phyloP scores from a whole-genome alignment of 208 protist genomes.

The Wallacemonas sp. region DNA sequence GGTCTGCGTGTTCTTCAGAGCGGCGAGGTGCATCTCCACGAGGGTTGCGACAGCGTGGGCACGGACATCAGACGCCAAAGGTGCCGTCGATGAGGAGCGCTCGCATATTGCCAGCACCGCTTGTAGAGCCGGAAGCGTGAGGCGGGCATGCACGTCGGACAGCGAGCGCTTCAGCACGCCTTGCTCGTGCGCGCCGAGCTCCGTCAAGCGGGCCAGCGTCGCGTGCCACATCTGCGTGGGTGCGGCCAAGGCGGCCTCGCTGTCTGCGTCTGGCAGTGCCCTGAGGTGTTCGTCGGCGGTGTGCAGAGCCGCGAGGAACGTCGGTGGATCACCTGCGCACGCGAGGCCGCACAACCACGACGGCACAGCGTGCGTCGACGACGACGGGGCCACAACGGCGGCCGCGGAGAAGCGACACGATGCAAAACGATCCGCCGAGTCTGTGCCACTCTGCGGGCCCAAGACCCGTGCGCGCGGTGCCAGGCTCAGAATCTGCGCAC shows the following conservation, averaged over 20 bases:
- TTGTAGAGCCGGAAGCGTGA: background rate
- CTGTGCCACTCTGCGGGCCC: no score
- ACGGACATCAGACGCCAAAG: background rate
- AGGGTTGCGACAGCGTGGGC: background rate
- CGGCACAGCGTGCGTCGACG: no score
- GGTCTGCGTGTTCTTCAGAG: no score
- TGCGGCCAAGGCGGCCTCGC: background rate
- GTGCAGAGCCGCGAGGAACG: background rate
- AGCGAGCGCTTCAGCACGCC: background rate
- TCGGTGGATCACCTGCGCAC: background rate
- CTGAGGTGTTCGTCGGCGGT: background rate
- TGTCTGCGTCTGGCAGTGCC: background rate
- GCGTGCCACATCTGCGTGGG: background rate
- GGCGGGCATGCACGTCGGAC: background rate
- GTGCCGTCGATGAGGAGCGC: background rate
- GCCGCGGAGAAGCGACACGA: background rate
- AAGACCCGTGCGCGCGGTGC: background rate
- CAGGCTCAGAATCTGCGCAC: background rate
- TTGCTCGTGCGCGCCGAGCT: conserved; percentile 2
- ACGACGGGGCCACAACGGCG: background rate
- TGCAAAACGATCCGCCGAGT: background rate
- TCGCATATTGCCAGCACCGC: background rate
- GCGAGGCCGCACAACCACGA: background rate
- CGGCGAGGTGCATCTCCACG: background rate
- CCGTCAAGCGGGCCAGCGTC: background rate